phyloP scores from a whole-genome alignment of 2,329 filamentous ascomycete genomes.

The Diplodia seriata region DNA sequence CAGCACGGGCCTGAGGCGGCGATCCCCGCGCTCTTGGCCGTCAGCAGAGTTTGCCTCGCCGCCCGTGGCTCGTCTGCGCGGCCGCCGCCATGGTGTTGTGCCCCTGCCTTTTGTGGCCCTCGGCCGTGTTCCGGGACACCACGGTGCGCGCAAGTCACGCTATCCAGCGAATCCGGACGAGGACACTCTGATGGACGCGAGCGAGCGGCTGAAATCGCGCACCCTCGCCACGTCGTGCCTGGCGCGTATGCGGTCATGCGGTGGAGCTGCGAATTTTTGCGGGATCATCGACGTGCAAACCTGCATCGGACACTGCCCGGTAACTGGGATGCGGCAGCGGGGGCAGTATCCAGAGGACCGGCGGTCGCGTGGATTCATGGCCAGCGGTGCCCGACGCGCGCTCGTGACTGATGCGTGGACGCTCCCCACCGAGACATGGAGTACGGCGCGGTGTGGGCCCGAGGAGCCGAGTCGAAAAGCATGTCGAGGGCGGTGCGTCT shows the following conservation, averaged over 20 bases:
- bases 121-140: constrained; percentile 6
- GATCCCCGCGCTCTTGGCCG: not conserved
- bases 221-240: not conserved
- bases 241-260: constrained; percentile 1
- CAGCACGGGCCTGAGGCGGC: constrained; percentile 24
- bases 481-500: not conserved
- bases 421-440: not conserved
- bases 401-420: constrained; percentile 17
- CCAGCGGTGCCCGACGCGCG: not conserved
- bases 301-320: constrained; percentile 8
- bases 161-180: not conserved
- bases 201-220: constrained; percentile 11
- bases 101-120: not conserved
- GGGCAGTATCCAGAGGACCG: not conserved
- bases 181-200: not conserved
- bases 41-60: constrained; percentile 21
- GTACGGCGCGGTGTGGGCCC: no score
- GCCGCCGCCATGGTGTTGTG: constrained; percentile 5
- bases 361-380: not conserved
- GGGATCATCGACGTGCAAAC: not conserved
- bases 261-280: constrained; percentile 27
- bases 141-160: not conserved
- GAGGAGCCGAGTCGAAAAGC: not conserved
- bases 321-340: constrained; percentile 1
- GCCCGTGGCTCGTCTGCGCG: constrained; percentile 15